Evolutionary conservation across 306 rosid species (phyloP).

Genomic region (Rosa multiflora): DNA sequence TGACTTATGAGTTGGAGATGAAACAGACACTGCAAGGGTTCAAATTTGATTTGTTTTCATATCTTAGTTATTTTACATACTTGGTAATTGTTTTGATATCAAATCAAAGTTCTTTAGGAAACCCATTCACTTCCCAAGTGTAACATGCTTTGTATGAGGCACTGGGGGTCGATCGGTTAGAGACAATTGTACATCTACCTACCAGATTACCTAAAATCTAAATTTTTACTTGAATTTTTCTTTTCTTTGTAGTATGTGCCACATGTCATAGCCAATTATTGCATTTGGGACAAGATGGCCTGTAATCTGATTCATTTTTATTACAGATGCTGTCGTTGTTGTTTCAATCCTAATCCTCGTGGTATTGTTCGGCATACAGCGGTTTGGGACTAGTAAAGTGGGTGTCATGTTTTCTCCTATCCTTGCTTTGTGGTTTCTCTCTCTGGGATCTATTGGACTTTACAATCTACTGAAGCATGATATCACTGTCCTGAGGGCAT

Average conservation of each 20-base stretch:
- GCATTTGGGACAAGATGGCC: slow-evolving; percentile 19
- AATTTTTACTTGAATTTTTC: neutral
- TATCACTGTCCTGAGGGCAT: slow-evolving; percentile 69
- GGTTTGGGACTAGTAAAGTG: slow-evolving; percentile 84
- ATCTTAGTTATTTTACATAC: neutral
- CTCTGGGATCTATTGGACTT: slow-evolving; percentile 81
- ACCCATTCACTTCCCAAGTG: neutral
- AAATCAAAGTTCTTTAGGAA: neutral
- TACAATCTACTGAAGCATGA: slow-evolving; percentile 67
- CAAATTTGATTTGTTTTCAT: neutral
- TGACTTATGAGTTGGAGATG: neutral
- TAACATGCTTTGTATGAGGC: neutral
- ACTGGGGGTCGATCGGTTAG: neutral
- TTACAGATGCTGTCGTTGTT: slow-evolving; percentile 70
- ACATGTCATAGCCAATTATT: slow-evolving; percentile 2
- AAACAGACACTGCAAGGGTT: no score
- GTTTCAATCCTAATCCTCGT: slow-evolving; percentile 63
- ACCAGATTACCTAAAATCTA: neutral
- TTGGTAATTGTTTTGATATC: neutral
- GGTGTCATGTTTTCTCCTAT: slow-evolving; percentile 88
- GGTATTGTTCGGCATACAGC: slow-evolving; percentile 82
- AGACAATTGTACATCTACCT: neutral
- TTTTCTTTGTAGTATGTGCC: slow-evolving; percentile 1
- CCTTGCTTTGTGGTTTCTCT: slow-evolving; percentile 88
- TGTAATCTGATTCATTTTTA: slow-evolving; percentile 23